Evolutionary conservation across 225 moss, liverwort and hornwort species (phyloP).

Genomic region (Bryum argenteum): DNA sequence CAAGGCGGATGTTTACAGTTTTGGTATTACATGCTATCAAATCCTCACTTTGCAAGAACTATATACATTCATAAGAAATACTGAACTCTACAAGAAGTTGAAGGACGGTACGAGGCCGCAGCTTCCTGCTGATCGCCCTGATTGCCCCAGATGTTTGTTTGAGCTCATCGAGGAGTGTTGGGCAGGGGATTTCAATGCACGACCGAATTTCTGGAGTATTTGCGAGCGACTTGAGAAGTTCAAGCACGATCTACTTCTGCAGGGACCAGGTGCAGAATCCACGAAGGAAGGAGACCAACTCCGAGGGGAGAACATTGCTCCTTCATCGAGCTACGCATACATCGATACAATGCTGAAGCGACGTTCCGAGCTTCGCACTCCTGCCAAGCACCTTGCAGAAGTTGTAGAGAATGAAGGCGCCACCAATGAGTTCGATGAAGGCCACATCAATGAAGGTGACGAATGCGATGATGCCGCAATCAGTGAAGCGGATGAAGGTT

Average conservation of each 20-base stretch:
- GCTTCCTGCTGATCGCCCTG: slow-evolving; percentile 1
- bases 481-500: no score
- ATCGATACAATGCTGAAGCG: neutral
- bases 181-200: neutral
- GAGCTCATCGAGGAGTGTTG: slow-evolving; percentile 12
- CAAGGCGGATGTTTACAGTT: slow-evolving; percentile 25
- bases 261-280: neutral
- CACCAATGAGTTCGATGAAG: no score
- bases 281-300: neutral
- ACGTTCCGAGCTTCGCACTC: neutral
- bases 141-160: neutral
- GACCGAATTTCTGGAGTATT: neutral
- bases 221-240: slow-evolving; percentile 1
- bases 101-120: neutral
- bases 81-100: neutral
- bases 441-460: no score
- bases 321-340: neutral
- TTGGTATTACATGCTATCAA: slow-evolving; percentile 11
- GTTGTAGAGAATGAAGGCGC: neutral
- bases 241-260: neutral
- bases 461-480: no score
- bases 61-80: fast-evolving
- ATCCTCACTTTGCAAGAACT: slow-evolving; percentile 11
- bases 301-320: neutral
- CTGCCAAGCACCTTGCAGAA: neutral